These are phyloP conservation scores for Cytospora paraplurivora DNA, from an alignment of 2,329 filamentous ascomycete species.

Conservation along the genomic window DNA sequence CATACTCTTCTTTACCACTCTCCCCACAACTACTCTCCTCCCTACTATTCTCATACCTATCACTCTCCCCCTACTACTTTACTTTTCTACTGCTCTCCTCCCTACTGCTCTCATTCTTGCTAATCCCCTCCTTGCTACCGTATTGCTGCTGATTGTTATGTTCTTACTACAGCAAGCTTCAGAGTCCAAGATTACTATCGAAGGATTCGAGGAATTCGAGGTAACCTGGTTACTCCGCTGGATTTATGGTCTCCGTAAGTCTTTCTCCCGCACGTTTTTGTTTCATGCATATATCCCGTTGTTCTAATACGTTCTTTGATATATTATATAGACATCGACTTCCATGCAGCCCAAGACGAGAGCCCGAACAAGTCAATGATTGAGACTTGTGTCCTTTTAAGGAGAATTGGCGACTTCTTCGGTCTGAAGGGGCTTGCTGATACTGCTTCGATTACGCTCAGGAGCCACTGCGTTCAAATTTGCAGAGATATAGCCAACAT, in stretches of 20 bases:
- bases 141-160: background rate
- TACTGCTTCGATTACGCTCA: background rate
- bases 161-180: background rate
- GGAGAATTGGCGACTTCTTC: constrained; percentile 10
- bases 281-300: background rate
- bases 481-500: background rate
- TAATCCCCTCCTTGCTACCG: too few species aligned
- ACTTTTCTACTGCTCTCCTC: too few species aligned
- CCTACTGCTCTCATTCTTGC: too few species aligned
- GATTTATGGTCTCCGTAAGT: constrained; percentile 6
- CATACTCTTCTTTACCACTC: too few species aligned
- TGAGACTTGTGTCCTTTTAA: constrained; percentile 1
- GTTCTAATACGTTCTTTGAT: background rate
- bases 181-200: background rate
- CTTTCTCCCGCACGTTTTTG: too few species aligned
- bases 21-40: too few species aligned
- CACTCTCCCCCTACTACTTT: too few species aligned
- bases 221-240: constrained; percentile 2
- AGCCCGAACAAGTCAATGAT: constrained; percentile 4
- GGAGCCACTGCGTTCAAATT: background rate
- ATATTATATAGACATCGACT: background rate
- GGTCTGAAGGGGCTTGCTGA: background rate
- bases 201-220: background rate
- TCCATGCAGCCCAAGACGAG: background rate
- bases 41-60: too few species aligned